Base-by-base conservation (phyloP, 257 asterid genomes). In the Cordia subcordata region DNA sequence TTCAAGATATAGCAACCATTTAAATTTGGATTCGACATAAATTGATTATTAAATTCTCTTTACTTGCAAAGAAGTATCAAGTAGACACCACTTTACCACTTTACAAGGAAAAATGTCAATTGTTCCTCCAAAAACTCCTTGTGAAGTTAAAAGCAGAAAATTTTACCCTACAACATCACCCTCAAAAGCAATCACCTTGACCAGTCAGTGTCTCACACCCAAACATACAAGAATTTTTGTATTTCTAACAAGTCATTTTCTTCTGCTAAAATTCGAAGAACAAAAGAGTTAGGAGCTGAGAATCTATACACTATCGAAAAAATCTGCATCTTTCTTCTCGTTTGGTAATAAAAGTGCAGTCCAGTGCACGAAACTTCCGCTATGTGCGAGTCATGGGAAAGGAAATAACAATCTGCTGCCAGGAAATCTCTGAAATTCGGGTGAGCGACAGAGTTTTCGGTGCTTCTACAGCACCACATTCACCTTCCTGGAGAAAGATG, bases 211-310 rank as follows among this genome's bases (percentile, higher is more conserved):
- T 61, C 72, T 57, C 52, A 63, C 57, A 69, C 66, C 70, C 55
- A 47, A 63, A 81, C 82, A 60, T 79, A 78, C 82, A 81, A 49
- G 61, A 23, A 63, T 75, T 66, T 53, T 57, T 61, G 56, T 68
- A 72, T 68, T n/a, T 11, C 81, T 75, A 72, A 62, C 61, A 70
- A 77, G 75, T 75, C 74, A 70, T 70, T 79, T 78, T 79, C 94
- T 85, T 88, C 94, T 82, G 69, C 79, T 82, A 88, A 88, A 88
- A 88, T 57, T 79, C 87, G 87, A 85, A 82, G 94, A 79, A 81
- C 75, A 73, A 71, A n/a, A 80, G 68, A 64, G 94, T 80, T 76
- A 77, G 72, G 79, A 76, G 58, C 74, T 70, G 58, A 44, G 64
- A 53, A 71, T 81, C 90, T 87, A 84, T 84, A 84, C 85, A 84